Conservation (phyloP, 768 basidiomycete genomes). For the Boletus patriciae region DNA sequence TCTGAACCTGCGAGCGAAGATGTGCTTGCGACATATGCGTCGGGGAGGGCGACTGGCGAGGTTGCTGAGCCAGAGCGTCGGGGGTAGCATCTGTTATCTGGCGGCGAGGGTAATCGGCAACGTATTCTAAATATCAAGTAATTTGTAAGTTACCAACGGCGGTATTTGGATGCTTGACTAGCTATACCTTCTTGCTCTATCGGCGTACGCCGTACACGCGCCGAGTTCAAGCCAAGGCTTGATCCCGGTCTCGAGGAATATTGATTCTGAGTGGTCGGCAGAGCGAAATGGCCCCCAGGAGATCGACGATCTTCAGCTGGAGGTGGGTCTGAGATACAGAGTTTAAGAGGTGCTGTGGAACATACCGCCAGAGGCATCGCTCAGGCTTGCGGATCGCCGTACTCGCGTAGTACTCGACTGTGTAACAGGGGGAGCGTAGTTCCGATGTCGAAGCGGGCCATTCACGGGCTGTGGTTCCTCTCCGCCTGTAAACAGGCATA, state of each 20-base stretch:
- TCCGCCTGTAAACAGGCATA: conserved; percentile 29
- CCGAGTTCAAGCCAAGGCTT: conserved; percentile 42
- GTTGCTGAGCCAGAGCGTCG: conserved; percentile 25
- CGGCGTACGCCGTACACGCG: conserved; percentile 41
- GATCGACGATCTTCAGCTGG: conserved; percentile 32
- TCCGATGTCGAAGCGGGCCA: conserved; percentile 29
- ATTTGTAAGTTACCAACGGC: conserved; percentile 9
- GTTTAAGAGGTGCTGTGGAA: conserved; percentile 28
- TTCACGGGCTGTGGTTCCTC: conserved; percentile 31
- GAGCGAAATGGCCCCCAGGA: conserved; percentile 17
- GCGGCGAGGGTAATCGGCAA: conserved; percentile 25
- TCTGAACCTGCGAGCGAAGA: conserved; percentile 34
- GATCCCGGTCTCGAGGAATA: conserved; percentile 42
- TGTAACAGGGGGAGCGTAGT: conserved; percentile 23
- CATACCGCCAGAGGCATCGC: conserved; percentile 48
- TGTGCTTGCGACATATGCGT: conserved; percentile 37
- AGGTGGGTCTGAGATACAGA: conserved; percentile 24
- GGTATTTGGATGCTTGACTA: conserved; percentile 11
- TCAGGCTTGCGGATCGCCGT: conserved; percentile 75
- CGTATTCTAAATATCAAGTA: conserved; percentile 24
- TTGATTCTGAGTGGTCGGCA: conserved; percentile 21
- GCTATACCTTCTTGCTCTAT: conserved; percentile 46
- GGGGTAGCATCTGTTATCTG: conserved; percentile 10
- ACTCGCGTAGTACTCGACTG: conserved; percentile 54
- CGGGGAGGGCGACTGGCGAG: conserved; percentile 57